Evolutionary conservation across 2,329 filamentous ascomycete genomes (phyloP).

Genomic region (Tolypocladium ovalisporum): DNA sequence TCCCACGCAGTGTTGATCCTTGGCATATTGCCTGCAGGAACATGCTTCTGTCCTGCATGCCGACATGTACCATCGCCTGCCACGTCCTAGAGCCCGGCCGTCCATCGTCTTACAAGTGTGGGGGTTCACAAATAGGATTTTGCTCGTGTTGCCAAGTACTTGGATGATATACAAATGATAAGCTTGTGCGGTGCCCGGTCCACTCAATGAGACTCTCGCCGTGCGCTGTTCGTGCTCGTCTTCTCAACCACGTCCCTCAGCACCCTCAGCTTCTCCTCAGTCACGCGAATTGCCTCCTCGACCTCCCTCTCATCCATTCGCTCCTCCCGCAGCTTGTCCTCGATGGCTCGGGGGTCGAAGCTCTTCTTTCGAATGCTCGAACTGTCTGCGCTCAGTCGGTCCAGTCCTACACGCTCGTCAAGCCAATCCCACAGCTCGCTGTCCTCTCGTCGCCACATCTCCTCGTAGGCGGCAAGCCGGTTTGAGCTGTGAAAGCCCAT

Average conservation of each 20-base stretch:
- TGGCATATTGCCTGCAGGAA: background rate
- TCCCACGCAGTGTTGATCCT: background rate
- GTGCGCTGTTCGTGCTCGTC: constrained; percentile 15
- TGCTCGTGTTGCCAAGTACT: background rate
- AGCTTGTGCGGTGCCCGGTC: background rate
- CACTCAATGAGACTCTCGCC: background rate
- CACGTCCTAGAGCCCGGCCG: background rate
- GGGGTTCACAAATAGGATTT: background rate
- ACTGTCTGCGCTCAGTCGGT: constrained; percentile 35
- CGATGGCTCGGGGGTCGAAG: constrained; percentile 43
- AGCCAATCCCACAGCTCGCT: constrained; percentile 89
- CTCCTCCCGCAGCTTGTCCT: constrained; percentile 47
- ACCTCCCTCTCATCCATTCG: constrained; percentile 64
- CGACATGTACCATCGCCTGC: background rate
- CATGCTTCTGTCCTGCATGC: background rate
- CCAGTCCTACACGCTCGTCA: constrained; percentile 72
- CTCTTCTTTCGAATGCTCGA: constrained; percentile 30
- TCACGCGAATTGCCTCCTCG: constrained; percentile 70
- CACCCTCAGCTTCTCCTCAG: constrained; percentile 70
- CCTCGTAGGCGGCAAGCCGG: constrained; percentile 74
- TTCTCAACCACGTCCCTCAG: constrained; percentile 61
- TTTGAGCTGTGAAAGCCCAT: constrained; percentile 37
- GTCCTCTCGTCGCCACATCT: constrained; percentile 84
- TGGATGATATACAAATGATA: constrained; percentile 1
- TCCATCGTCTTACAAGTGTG: background rate